phyloP scores from a whole-genome alignment of 2,329 filamentous ascomycete species.

The Ramichloridium luteum region DNA sequence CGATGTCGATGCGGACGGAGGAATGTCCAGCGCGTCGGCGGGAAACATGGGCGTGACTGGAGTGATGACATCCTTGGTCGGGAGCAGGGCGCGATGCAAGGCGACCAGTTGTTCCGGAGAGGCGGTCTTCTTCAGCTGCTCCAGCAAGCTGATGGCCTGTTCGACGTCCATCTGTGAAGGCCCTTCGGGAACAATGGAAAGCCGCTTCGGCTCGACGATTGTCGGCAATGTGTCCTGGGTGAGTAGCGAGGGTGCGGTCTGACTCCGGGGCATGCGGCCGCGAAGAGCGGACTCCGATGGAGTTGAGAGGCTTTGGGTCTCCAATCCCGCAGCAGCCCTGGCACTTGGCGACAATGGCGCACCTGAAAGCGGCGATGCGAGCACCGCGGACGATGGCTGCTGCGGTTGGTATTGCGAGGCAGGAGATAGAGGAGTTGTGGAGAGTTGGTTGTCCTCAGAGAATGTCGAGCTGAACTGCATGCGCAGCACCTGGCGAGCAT shows the following conservation, averaged over 20 bases:
- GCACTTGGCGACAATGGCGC: neutral
- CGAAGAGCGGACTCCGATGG: neutral
- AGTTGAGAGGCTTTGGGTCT: neutral
- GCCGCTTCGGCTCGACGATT: neutral
- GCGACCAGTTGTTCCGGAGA: constrained; percentile 37
- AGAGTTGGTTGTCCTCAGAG: too few species aligned
- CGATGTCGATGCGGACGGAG: neutral
- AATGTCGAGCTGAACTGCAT: neutral
- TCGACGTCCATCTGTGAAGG: constrained; percentile 29
- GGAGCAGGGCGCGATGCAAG: constrained; percentile 26
- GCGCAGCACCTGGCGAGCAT: neutral
- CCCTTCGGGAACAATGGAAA: neutral
- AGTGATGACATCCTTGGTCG: constrained; percentile 17
- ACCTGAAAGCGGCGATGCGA: neutral
- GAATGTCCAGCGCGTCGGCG: constrained; percentile 1
- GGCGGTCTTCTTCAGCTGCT: constrained; percentile 37
- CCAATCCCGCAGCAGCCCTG: neutral
- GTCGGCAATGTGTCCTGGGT: neutral
- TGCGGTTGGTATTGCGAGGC: too few species aligned
- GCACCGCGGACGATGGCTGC: too few species aligned
- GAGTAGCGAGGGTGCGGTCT: neutral
- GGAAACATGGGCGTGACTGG: constrained; percentile 1
- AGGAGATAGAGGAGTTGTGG: too few species aligned
- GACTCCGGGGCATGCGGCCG: neutral
- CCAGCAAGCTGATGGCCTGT: constrained; percentile 33